Percentiles rank a stretch among this genome's conserved stretches.
Conservation (phyloP, 2,329 filamentous ascomycete genomes). For the Xylaria digitata region DNA sequence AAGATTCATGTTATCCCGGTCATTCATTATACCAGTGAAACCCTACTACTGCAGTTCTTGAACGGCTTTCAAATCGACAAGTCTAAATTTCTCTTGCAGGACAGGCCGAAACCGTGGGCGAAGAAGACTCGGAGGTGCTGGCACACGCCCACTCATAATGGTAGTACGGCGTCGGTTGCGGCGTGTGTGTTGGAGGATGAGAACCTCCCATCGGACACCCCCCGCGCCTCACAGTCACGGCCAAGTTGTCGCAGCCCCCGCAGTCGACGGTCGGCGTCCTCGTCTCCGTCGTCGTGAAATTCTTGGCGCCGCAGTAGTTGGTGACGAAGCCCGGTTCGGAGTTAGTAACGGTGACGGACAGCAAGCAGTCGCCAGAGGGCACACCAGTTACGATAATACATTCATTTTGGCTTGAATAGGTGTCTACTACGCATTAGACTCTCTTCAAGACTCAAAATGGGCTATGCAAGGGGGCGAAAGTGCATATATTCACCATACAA, state of each 20-base stretch:
- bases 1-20: too few relatives aligned
- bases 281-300: conserved; percentile 18
- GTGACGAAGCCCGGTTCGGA: conserved; percentile 10
- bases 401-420: conserved; percentile 6
- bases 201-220: conserved; percentile 16
- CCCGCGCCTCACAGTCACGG: neutral
- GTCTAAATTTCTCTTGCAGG: neutral
- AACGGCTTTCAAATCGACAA: neutral
- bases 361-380: conserved; percentile 13
- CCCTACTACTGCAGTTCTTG: neutral
- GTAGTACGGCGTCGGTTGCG: conserved; percentile 6
- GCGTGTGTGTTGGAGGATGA: neutral
- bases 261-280: conserved; percentile 22
- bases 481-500: neutral
- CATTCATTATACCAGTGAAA: neutral
- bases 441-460: neutral
- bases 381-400: conserved; percentile 10
- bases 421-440: conserved; percentile 9
- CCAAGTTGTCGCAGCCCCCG: conserved; percentile 15
- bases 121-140: neutral
- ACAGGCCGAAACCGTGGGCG: conserved; percentile 6
- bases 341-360: conserved; percentile 6
- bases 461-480: too few relatives aligned
- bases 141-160: conserved; percentile 9
- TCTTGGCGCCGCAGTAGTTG: conserved; percentile 20